These are phyloP conservation scores for Trypethelium eluteriae DNA, from an alignment of 495 filamentous ascomycete species.

Conservation along the genomic window DNA sequence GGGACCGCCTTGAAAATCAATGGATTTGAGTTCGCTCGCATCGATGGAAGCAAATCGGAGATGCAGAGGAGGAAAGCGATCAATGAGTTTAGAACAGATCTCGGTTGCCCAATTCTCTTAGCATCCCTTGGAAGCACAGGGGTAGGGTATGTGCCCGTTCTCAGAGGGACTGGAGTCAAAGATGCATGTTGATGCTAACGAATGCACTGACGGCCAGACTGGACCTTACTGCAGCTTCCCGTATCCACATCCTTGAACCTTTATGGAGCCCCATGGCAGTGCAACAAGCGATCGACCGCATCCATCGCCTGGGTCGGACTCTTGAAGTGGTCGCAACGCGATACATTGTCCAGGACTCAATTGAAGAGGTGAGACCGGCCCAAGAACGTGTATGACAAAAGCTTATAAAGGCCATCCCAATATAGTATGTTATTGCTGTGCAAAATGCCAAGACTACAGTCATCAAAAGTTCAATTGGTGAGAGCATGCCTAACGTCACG, in stretches of 20 bases:
- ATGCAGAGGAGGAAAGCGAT: conserved; percentile 1
- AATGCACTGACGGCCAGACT: neutral
- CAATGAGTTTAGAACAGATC: conserved; percentile 8
- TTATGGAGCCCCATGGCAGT: conserved; percentile 34
- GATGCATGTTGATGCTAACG: neutral
- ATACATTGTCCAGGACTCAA: conserved; percentile 24
- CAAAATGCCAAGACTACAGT: no score
- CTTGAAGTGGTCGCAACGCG: conserved; percentile 24
- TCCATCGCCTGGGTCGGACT: conserved; percentile 31
- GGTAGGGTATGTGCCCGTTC: neutral
- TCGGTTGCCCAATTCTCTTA: neutral
- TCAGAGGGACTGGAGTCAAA: no score
- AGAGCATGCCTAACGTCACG: no score
- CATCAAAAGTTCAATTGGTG: no score
- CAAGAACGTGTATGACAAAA: no score
- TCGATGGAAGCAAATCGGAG: conserved; percentile 37
- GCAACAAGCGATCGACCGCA: conserved; percentile 27
- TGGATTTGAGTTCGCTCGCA: conserved; percentile 28
- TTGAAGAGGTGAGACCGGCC: conserved; percentile 22
- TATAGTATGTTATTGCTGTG: no score
- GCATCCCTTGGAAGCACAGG: conserved; percentile 6
- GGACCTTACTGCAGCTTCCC: conserved; percentile 26
- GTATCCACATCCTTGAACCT: conserved; percentile 27
- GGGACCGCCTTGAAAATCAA: conserved; percentile 29
- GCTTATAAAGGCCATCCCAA: no score